Evolutionary conservation across 2,329 filamentous ascomycete species (phyloP).

Genomic region (Zymoseptoria ardabiliae): DNA sequence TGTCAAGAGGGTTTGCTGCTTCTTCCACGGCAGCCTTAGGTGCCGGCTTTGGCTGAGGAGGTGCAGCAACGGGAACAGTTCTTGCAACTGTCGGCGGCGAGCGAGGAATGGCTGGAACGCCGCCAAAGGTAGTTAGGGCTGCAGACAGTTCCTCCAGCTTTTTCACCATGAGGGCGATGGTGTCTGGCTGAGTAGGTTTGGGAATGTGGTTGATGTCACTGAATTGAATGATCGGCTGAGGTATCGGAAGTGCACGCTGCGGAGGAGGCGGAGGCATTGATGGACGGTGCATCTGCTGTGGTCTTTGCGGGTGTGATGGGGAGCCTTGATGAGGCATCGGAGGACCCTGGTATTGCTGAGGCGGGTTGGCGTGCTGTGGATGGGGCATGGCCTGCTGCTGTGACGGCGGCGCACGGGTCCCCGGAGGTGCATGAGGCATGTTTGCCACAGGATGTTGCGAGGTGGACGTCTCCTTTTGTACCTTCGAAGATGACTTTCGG

Average conservation of each 20-base stretch:
- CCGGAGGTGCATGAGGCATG: neutral
- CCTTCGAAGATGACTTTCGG: neutral
- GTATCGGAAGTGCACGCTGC: conserved; percentile 7
- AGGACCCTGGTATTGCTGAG: conserved; percentile 1
- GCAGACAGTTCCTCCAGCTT: conserved; percentile 21
- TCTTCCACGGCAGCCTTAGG: neutral
- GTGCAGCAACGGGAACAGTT: neutral
- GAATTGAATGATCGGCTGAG: conserved; percentile 16
- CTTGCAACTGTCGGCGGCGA: conserved; percentile 9
- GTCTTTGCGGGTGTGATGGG: conserved; percentile 3
- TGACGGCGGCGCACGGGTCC: neutral
- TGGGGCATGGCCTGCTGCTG: neutral
- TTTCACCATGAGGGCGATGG: conserved; percentile 21
- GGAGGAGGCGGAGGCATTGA: conserved; percentile 6
- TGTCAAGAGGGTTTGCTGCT: conserved; percentile 14
- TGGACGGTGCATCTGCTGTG: conserved; percentile 3
- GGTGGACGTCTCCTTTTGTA: neutral
- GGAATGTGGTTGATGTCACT: conserved; percentile 14
- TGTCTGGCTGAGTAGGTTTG: conserved; percentile 11
- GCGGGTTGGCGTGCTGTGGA: conserved; percentile 42
- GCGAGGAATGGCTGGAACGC: conserved; percentile 15
- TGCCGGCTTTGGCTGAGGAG: neutral
- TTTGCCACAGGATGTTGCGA: neutral
- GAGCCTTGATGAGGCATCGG: conserved; percentile 2
- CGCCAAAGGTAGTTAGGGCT: conserved; percentile 24